A percentile compares a stretch with the other conserved stretches of the same genome.
These are phyloP conservation scores for Globisporangium sylvaticum DNA, from an alignment of 352 stramenopile species.

Conservation along the genomic window DNA sequence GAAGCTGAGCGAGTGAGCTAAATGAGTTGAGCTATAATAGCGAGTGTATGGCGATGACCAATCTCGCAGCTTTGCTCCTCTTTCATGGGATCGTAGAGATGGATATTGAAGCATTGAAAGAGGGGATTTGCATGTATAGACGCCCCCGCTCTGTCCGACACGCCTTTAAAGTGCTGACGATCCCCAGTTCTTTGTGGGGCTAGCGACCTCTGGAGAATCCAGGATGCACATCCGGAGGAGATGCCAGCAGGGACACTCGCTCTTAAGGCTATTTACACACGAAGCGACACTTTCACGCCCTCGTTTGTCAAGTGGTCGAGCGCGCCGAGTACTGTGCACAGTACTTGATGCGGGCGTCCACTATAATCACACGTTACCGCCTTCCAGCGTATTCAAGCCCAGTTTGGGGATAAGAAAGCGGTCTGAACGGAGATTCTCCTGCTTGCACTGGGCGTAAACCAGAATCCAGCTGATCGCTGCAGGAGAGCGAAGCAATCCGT, in stretches of 20 bases:
- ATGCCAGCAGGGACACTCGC: neutral
- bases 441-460: neutral
- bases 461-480: neutral
- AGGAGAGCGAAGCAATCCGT: neutral
- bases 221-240: neutral
- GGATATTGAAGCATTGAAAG: neutral
- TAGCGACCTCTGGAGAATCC: neutral
- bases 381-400: neutral
- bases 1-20: neutral
- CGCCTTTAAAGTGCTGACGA: neutral
- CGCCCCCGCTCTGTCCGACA: neutral
- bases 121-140: neutral
- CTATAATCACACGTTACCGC: neutral
- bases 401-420: neutral
- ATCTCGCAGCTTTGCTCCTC: neutral
- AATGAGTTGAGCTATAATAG: neutral
- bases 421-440: neutral
- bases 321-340: neutral
- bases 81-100: neutral
- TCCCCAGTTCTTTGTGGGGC: neutral
- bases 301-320: neutral
- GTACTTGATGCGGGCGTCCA: neutral
- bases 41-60: neutral
- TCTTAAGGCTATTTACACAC: neutral
- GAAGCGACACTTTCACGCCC: neutral